A percentile compares a stretch with the other conserved stretches of the same genome.
phyloP scores from a whole-genome alignment of 306 rosid species.

The Mucuna pruriens region DNA sequence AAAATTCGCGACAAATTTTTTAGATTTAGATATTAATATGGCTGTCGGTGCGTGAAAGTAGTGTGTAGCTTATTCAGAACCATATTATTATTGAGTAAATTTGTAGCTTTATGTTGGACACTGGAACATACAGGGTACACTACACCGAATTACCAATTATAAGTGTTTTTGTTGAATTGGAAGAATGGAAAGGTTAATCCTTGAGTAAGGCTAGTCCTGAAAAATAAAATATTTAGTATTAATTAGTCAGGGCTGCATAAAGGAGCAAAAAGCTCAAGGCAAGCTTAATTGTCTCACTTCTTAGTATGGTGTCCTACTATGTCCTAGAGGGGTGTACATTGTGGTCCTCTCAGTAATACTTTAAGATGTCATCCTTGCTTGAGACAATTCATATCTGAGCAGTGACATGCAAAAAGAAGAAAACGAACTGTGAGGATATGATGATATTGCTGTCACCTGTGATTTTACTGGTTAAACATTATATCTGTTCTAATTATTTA shows the following conservation, averaged over 20 bases:
- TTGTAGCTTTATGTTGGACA: slow-evolving; percentile 8
- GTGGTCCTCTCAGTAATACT: not conserved
- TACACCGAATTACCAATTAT: not conserved
- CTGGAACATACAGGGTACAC: not conserved
- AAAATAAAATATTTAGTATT: not conserved
- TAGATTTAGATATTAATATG: not conserved
- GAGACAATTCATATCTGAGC: slow-evolving; percentile 9
- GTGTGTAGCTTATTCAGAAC: not conserved
- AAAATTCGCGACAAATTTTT: not conserved
- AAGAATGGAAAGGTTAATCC: not conserved
- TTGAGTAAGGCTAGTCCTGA: not conserved
- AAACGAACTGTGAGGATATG: not conserved
- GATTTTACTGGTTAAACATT: not conserved
- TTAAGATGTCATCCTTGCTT: not conserved
- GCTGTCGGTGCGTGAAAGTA: not conserved
- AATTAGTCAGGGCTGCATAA: not conserved
- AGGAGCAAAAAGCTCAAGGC: not conserved
- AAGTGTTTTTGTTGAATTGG: slow-evolving; percentile 16
- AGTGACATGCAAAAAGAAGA: not conserved
- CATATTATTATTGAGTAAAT: not conserved
- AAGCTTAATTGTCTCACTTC: slow-evolving; percentile 14
- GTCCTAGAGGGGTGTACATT: not conserved
- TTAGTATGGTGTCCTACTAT: not conserved
- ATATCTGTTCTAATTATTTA: not conserved
- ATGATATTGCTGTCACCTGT: not conserved